Evolutionary conservation across 2,329 filamentous ascomycete species (phyloP), one percentile per base, ranked within the genome.

Genomic region (Aureobasidium sp.): DNA sequence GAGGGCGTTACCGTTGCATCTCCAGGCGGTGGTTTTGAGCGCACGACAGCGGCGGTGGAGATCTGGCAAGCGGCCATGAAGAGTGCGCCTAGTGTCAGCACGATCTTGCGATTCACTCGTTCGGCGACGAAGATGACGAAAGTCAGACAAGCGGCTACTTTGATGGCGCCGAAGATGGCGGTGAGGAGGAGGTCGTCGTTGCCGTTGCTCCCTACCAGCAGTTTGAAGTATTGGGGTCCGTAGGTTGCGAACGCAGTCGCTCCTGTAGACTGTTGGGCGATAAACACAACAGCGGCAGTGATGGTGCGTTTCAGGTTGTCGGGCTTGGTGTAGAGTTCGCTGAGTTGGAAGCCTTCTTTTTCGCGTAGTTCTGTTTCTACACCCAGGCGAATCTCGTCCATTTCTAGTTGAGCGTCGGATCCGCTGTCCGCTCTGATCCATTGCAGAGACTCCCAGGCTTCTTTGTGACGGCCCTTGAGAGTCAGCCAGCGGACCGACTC

Each of bases 121-220:
- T 82, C 80, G 0, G 79, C 77, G 42, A 82, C 71, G 61, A 79
- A 78, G n/a, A 81, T 62, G n/a, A 83, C 77, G 57, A 83, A 82
- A 19, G 74, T 60, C 0, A 75, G 70, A 60, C 79, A 82, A 11
- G 78, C 77, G 4, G 73, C 66, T 15, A 82, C 79, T 65, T 82
- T 82, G 61, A 82, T 71, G 2, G 76, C 77, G 13, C 79, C 80
- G 64, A 82, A 82, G 58, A 82, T 78, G 3, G 77, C 79, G 0
- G 78, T 81, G 8, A 83, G 66, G 0, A 82, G 67, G 5, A 82
- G 71, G 45, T 74, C 74, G 37, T 73, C 70, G 46, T 77, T 73
- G 0, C 73, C 75, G 38, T 65, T 64, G n/a, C 70, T 67, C 13
- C 77, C 78, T 15, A 81, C 77, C 8, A 81, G 73, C 0, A 81